phyloP scores from a whole-genome alignment of 1,284 basidiomycete species.

The Pseudozyma sp. region DNA sequence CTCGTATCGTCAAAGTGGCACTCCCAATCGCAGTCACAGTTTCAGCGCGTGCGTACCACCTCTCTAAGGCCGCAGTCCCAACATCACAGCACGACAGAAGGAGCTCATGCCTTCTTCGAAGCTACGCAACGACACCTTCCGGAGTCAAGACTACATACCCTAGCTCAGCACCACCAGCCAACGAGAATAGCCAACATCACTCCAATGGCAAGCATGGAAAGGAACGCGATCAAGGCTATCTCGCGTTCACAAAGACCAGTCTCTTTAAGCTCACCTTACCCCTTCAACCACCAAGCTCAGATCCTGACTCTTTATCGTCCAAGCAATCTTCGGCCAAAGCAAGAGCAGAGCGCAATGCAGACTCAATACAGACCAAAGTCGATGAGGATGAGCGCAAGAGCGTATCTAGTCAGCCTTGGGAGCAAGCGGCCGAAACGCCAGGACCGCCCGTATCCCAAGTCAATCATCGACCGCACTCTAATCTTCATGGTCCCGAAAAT shows the following conservation, averaged over 20 bases:
- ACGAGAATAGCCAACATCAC: conserved; percentile 43
- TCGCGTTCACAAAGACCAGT: conserved; percentile 60
- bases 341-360: conserved; percentile 16
- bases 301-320: conserved; percentile 34
- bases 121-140: conserved; percentile 35
- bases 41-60: neutral
- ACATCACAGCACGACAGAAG: neutral
- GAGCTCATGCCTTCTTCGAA: neutral
- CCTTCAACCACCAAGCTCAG: conserved; percentile 40
- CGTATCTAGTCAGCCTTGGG: conserved; percentile 39
- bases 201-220: conserved; percentile 12
- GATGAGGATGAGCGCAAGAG: conserved; percentile 21
- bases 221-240: conserved; percentile 52
- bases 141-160: conserved; percentile 52
- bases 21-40: neutral
- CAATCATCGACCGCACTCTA: conserved; percentile 34
- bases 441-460: conserved; percentile 45
- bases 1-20: neutral
- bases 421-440: conserved; percentile 41
- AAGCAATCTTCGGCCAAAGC: conserved; percentile 34
- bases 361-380: conserved; percentile 1
- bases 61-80: neutral
- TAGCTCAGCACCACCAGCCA: conserved; percentile 37
- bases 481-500: conserved; percentile 46
- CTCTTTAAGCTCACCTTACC: conserved; percentile 61